Conservation (phyloP, 805 yeast species). For the Torulaspora maleeae region DNA sequence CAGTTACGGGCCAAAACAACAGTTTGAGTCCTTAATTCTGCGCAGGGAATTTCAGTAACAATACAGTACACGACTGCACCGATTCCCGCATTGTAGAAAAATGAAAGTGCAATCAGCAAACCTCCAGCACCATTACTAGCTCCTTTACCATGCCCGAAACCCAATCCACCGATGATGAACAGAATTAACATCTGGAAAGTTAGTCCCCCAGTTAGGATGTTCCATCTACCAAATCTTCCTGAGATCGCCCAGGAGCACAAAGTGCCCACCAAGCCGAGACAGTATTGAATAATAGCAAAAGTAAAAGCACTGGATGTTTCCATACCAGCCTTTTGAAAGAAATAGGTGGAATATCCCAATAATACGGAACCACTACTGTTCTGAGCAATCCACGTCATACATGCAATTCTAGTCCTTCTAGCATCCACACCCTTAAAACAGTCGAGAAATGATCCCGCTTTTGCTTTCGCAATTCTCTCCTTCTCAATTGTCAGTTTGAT, state of each 20-base stretch:
- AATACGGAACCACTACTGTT: slow-evolving; percentile 43
- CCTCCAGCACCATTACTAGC: slow-evolving; percentile 46
- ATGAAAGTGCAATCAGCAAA: slow-evolving; percentile 43
- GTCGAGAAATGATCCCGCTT: slow-evolving; percentile 30
- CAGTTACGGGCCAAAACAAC: slow-evolving; percentile 40
- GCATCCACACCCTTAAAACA: slow-evolving; percentile 46
- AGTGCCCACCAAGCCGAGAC: slow-evolving; percentile 44
- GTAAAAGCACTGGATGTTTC: slow-evolving; percentile 41
- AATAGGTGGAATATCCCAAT: slow-evolving; percentile 48
- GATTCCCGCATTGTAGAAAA: slow-evolving; percentile 42
- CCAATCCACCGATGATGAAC: slow-evolving; percentile 44
- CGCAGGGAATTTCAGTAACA: slow-evolving; percentile 42
- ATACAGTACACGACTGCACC: slow-evolving; percentile 44
- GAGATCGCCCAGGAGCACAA: slow-evolving; percentile 15
- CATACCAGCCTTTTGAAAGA: slow-evolving; percentile 48
- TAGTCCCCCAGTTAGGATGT: slow-evolving; percentile 14
- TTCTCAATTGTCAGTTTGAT: slow-evolving; percentile 44
- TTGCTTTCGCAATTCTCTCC: slow-evolving; percentile 21
- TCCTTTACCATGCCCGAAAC: slow-evolving; percentile 21
- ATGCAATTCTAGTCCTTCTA: slow-evolving; percentile 49
- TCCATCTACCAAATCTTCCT: slow-evolving; percentile 14
- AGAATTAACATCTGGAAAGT: slow-evolving; percentile 34
- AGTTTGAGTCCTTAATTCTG: slow-evolving; percentile 41
- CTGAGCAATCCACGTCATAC: slow-evolving; percentile 44
- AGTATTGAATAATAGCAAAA: slow-evolving; percentile 44